phyloP scores from a whole-genome alignment of 106 monocot genomes.

The Triglochin maritima region DNA sequence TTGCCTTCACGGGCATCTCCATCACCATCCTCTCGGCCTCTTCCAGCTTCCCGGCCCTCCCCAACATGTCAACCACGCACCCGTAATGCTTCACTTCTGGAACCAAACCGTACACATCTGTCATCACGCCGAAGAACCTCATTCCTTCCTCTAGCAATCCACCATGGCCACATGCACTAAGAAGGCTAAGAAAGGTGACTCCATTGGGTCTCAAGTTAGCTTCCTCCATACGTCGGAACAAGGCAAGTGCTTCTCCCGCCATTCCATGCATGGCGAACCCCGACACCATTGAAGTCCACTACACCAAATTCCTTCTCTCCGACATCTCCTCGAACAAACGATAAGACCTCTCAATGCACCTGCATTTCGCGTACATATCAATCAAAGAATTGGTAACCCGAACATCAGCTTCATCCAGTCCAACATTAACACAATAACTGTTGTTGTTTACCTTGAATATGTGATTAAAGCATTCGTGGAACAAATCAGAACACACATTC shows the following conservation, averaged over 20 bases:
- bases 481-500: no score
- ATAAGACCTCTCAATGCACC: conserved; percentile 28
- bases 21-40: conserved; percentile 51
- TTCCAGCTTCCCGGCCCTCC: conserved; percentile 44
- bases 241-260: conserved; percentile 34
- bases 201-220: conserved; percentile 32
- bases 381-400: conserved; percentile 62
- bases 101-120: conserved; percentile 21
- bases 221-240: conserved; percentile 35
- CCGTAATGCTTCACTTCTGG: conserved; percentile 63
- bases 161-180: conserved; percentile 77
- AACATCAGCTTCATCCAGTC: conserved; percentile 27
- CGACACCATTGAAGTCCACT: conserved; percentile 68
- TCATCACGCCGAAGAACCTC: conserved; percentile 35
- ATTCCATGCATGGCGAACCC: conserved; percentile 64
- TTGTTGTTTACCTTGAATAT: no score
- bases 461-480: no score
- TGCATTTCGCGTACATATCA: conserved; percentile 75
- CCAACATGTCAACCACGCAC: conserved; percentile 65
- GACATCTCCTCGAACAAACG: conserved; percentile 31
- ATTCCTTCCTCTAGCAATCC: conserved; percentile 64
- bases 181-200: conserved; percentile 47
- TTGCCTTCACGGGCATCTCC: conserved; percentile 26
- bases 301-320: conserved; percentile 39
- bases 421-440: conserved; percentile 33